Evolutionary conservation across 192 early-diverging fungal species (phyloP).

Genomic region (Coemansia sp.): DNA sequence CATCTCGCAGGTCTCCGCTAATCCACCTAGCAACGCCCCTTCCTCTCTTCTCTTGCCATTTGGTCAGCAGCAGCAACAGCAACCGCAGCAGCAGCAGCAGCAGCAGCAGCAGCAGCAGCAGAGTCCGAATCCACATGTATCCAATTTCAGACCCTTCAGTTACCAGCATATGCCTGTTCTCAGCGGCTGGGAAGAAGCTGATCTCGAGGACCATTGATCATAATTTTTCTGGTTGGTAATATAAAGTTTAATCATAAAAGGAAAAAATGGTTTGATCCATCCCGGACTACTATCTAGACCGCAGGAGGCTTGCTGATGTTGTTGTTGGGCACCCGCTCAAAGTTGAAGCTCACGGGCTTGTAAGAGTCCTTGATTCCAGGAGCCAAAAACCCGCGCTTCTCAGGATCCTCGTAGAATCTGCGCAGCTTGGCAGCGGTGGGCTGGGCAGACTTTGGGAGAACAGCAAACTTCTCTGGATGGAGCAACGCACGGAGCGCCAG

Average conservation of each 20-base stretch:
- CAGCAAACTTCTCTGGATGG: conserved; percentile 76
- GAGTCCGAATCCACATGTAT: neutral
- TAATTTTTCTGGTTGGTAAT: neutral
- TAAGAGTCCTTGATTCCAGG: conserved; percentile 37
- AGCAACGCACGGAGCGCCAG: conserved; percentile 72
- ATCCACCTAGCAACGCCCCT: neutral
- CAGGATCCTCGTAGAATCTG: conserved; percentile 66
- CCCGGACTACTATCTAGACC: neutral
- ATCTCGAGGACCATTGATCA: conserved; percentile 24
- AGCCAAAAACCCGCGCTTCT: conserved; percentile 75
- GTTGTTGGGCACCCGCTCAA: conserved; percentile 21
- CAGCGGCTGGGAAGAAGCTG: conserved; percentile 45
- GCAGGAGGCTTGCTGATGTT: neutral
- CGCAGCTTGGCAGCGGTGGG: conserved; percentile 65
- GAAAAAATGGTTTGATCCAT: neutral
- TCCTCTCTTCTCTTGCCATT: neutral
- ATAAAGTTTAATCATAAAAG: neutral
- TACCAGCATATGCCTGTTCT: conserved; percentile 26
- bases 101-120: neutral
- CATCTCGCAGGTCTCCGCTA: conserved; percentile 20
- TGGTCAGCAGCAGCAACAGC: conserved; percentile 10
- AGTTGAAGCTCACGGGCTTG: conserved; percentile 43
- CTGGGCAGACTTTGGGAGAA: conserved; percentile 65
- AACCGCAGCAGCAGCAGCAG: neutral
- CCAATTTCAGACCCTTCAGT: neutral